Base-by-base conservation (phyloP, 108 stramenopile genomes). In the Aurantiochytrium sp. region DNA sequence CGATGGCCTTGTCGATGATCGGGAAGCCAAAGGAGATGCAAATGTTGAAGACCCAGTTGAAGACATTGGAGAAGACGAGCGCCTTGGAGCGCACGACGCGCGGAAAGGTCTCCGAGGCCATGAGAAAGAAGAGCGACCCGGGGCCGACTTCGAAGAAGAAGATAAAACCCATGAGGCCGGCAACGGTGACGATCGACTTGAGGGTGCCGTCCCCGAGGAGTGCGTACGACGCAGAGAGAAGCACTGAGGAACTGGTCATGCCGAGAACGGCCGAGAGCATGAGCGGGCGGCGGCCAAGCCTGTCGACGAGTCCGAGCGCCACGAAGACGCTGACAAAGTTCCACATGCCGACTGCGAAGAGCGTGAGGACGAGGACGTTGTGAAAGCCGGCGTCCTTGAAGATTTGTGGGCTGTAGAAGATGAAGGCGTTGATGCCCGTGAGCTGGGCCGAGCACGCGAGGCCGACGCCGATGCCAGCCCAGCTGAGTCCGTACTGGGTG, bases 81-180 rank as follows among this genome's bases (percentile, higher is more conserved):
- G 42, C 73, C 39, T 48, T 41, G n/a, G 73, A 81, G 12, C 73
- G 39, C n/a, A 81, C 73, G 2, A 48, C 42, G 45, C 45, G 73
- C 42, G 73, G 73, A 48, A 81, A 81, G 45, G 73, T 81, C 32
- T 81, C 73, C n/a, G 73, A 41, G n/a, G 73, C 73, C 73, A 81
- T 41, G n/a, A 81, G 45, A 48, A 81, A 81, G 39, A 81, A 81
- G 2, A 81, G 45, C 0, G 73, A 41, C 42, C 73, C 73, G 32
- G 73, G 73, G 0, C 73, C 73, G 42, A 81, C 19, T 24, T 81
- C 73, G 24, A 81, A 81, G 32, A 48, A 81, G 39, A 81, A 48
- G 24, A 81, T 48, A 24, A 81, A 81, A 30, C 73, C 73, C 73
- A 81, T 81, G 2, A 81, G 42, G 45, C 42, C 73, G 8, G 30